A percentile compares a stretch with the other conserved stretches of the same genome.
These are phyloP conservation scores for Sporothrix pallida DNA, from an alignment of 2,329 filamentous ascomycete genomes.

Conservation along the genomic window DNA sequence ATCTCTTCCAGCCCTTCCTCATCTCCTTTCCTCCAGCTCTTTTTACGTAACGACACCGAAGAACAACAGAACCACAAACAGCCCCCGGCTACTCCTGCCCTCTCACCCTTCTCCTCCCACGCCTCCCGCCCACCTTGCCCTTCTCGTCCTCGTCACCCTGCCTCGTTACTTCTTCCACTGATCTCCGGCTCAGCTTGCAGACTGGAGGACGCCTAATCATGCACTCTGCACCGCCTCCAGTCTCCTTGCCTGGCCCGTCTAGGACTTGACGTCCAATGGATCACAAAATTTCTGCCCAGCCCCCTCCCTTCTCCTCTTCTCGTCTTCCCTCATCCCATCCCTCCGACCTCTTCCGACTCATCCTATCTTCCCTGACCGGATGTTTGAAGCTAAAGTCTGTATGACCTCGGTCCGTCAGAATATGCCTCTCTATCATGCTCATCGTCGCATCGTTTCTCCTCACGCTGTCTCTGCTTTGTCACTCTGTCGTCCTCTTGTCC, in stretches of 20 bases:
- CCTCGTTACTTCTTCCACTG: constrained; percentile 1
- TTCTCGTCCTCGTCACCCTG: background rate
- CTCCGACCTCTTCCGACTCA: constrained; percentile 12
- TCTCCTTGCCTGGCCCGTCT: too few relatives aligned
- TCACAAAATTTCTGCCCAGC: constrained; percentile 3
- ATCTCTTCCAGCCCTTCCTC: too few relatives aligned
- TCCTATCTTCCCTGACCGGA: background rate
- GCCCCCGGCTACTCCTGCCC: background rate
- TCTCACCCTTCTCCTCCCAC: background rate
- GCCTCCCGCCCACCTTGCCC: too few relatives aligned
- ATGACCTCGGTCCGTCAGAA: constrained; percentile 7
- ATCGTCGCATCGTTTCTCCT: too few relatives aligned
- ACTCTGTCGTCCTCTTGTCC: background rate
- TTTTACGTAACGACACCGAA: constrained; percentile 25
- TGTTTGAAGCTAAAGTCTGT: background rate
- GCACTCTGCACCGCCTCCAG: background rate
- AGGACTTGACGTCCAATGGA: background rate
- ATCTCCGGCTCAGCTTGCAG: constrained; percentile 11
- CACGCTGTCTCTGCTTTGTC: too few relatives aligned
- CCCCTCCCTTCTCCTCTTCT: background rate
- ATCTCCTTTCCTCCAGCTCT: constrained; percentile 9
- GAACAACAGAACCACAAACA: background rate
- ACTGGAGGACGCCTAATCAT: background rate
- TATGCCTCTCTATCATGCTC: constrained; percentile 15
- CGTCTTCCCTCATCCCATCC: background rate